Percentiles rank a stretch among this genome's conserved stretches.
Evolutionary conservation across 192 early-diverging fungal genomes (phyloP).

Genomic region (Glomus cerebriforme): DNA sequence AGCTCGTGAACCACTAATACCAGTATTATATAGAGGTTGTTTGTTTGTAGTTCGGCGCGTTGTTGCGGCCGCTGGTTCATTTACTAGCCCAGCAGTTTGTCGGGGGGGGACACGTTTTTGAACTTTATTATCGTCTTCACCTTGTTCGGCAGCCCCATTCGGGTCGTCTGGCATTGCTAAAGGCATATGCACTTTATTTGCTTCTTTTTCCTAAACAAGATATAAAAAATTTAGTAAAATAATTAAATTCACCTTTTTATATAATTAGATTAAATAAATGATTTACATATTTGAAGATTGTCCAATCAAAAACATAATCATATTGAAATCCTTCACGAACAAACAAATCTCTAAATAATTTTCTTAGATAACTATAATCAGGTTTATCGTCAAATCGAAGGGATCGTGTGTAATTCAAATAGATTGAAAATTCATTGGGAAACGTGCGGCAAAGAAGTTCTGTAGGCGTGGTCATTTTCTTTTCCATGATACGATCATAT

Average conservation of each 20-base stretch:
- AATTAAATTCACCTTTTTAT: not conserved
- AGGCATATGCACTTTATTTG: conserved; percentile 21
- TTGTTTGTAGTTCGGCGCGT: conserved; percentile 12
- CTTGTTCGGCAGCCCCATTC: conserved; percentile 3
- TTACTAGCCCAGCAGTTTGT: not conserved
- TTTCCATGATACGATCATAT: conserved; percentile 93
- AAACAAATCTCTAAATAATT: conserved; percentile 84
- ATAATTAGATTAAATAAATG: not conserved
- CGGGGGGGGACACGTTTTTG: not conserved
- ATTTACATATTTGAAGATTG: conserved; percentile 62
- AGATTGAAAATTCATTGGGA: conserved; percentile 85
- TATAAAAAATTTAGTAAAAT: not conserved
- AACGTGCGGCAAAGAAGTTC: conserved; percentile 82
- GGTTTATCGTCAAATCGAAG: conserved; percentile 91
- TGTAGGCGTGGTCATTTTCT: conserved; percentile 85
- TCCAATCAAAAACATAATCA: conserved; percentile 93
- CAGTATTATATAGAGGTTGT: not conserved
- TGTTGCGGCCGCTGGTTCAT: not conserved
- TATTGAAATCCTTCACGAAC: conserved; percentile 80
- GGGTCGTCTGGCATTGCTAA: conserved; percentile 29
- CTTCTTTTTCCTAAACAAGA: conserved; percentile 33
- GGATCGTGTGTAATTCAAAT: conserved; percentile 83
- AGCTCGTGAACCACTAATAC: conserved; percentile 21
- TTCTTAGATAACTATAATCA: conserved; percentile 87
- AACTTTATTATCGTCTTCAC: conserved; percentile 27